These are phyloP conservation scores for Agrocybe praecox DNA, from an alignment of 768 basidiomycete species.

Conservation along the genomic window DNA sequence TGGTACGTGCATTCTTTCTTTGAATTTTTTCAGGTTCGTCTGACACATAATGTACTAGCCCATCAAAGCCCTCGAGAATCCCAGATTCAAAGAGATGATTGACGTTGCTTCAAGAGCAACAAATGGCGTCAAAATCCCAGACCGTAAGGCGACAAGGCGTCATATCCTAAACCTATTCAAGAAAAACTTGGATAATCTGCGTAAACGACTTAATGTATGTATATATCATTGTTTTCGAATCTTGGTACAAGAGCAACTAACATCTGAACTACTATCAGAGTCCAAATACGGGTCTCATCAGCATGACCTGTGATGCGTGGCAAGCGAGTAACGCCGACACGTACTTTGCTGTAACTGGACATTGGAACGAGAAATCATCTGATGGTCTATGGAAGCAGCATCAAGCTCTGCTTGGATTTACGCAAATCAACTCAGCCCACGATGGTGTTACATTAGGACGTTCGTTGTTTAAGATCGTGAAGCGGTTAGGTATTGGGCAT, in stretches of 20 bases:
- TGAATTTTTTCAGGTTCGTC: not conserved
- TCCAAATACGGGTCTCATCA: not conserved
- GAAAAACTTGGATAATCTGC: constrained; percentile 2
- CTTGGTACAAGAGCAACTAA: no score
- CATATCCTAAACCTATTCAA: constrained; percentile 12
- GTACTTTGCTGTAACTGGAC: constrained; percentile 38
- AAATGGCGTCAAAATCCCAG: constrained; percentile 6
- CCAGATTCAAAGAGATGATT: constrained; percentile 13
- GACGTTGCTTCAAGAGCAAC: constrained; percentile 9
- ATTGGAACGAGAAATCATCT: constrained; percentile 31
- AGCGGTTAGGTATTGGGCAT: constrained; percentile 23
- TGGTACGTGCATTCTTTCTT: not conserved
- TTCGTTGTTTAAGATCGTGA: constrained; percentile 34
- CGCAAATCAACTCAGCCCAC: constrained; percentile 35
- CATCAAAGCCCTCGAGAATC: constrained; percentile 13
- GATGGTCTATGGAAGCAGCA: constrained; percentile 28
- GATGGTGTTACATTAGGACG: constrained; percentile 34
- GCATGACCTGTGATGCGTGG: constrained; percentile 34
- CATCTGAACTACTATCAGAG: no score
- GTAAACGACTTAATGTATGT: not conserved
- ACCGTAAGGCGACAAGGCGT: not conserved
- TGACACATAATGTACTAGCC: constrained; percentile 3
- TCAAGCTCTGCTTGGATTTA: constrained; percentile 32
- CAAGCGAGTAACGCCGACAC: constrained; percentile 34
- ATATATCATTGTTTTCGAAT: no score